phyloP scores from a whole-genome alignment of 306 rosid species.

The Mucuna pruriens region DNA sequence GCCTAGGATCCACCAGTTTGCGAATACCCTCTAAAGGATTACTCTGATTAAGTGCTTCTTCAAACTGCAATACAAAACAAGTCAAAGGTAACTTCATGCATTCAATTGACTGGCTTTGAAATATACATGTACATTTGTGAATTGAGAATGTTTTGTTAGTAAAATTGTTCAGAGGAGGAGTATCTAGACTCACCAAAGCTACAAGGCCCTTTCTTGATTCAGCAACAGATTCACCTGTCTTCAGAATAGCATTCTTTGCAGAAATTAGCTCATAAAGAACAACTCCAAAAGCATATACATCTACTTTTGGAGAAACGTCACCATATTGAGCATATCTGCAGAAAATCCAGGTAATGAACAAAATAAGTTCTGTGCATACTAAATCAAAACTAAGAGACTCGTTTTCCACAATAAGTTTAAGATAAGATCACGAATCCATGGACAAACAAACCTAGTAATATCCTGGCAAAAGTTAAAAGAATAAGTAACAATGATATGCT shows the following conservation, averaged over 20 bases:
- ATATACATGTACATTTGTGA: slow-evolving; percentile 2
- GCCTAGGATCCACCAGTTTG: slow-evolving; percentile 70
- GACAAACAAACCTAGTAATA: neutral
- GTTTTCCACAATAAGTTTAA: neutral
- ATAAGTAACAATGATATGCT: neutral
- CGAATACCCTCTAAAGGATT: slow-evolving; percentile 60
- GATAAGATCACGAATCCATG: neutral
- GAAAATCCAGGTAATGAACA: slow-evolving; percentile 19
- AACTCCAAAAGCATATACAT: slow-evolving; percentile 63
- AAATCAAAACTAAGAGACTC: neutral
- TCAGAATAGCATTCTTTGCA: slow-evolving; percentile 80
- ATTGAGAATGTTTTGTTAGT: neutral
- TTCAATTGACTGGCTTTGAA: neutral
- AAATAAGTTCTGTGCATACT: neutral
- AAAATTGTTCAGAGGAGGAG: neutral
- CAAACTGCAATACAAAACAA: slow-evolving; percentile 62
- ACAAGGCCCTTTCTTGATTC: slow-evolving; percentile 86
- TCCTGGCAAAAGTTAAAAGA: neutral
- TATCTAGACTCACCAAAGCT: slow-evolving; percentile 59
- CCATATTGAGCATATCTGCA: slow-evolving; percentile 86
- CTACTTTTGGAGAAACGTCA: slow-evolving; percentile 82
- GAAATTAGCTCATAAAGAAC: slow-evolving; percentile 52
- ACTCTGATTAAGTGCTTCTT: slow-evolving; percentile 63
- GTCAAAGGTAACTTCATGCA: neutral
- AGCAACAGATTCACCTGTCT: slow-evolving; percentile 44